Evolutionary conservation across 2,329 filamentous ascomycete genomes (phyloP).

Genomic region (Hymenoscyphus linearis): DNA sequence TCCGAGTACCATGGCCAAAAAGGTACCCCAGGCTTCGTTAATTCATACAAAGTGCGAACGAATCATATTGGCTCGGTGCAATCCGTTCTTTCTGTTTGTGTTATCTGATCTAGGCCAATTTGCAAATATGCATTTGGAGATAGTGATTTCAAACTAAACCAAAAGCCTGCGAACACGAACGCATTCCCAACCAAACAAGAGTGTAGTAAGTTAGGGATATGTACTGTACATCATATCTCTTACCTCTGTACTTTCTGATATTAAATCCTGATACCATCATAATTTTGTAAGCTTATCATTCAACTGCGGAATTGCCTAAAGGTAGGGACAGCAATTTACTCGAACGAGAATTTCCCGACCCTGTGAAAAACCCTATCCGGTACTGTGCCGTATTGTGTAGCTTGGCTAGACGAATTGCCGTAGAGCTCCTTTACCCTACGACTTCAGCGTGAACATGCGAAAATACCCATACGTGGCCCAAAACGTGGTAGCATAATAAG

Average conservation of each 20-base stretch:
- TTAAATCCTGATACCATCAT: not conserved
- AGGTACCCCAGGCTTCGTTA: not conserved
- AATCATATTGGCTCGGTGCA: not conserved
- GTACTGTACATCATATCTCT: not conserved
- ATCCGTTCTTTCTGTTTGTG: not conserved
- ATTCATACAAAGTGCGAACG: not conserved
- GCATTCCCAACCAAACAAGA: not conserved
- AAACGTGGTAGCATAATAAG: not conserved
- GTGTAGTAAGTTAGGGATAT: not conserved
- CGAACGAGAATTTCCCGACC: not conserved
- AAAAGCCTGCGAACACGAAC: not conserved
- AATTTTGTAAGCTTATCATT: not conserved
- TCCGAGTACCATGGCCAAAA: not conserved
- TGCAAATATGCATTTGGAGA: not conserved
- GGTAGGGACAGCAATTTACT: not conserved
- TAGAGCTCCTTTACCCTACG: not conserved
- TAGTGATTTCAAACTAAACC: not conserved
- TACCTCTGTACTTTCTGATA: not conserved
- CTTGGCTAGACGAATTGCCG: not conserved
- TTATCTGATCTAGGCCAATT: not conserved
- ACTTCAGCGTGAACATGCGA: not conserved
- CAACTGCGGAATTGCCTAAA: not conserved
- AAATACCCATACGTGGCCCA: not conserved
- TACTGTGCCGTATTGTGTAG: not conserved
- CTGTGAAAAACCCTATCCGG: not conserved